phyloP scores from a whole-genome alignment of 129 eudicot genomes.

The Arctium lappa region DNA sequence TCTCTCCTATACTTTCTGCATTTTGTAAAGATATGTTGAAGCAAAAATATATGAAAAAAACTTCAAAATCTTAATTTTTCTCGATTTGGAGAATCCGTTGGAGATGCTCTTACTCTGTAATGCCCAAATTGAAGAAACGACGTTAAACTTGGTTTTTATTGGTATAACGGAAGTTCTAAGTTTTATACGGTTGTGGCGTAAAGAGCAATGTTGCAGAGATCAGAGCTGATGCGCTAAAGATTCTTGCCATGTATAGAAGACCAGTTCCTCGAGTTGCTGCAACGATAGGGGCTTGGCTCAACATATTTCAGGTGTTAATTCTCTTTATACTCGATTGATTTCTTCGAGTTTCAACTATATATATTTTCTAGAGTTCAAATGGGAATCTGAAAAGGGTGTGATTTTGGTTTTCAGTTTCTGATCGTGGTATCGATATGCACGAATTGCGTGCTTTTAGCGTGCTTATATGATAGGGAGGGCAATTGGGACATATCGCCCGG shows the following conservation, averaged over 20 bases:
- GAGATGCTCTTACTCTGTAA: neutral
- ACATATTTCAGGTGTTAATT: slow-evolving; percentile 75
- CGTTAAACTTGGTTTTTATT: neutral
- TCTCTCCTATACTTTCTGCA: neutral
- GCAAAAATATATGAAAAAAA: neutral
- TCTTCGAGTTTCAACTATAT: neutral
- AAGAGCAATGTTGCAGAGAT: slow-evolving; percentile 86
- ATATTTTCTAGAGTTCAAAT: neutral
- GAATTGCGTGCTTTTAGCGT: slow-evolving; percentile 76
- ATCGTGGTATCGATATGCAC: slow-evolving; percentile 94
- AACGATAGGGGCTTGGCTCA: slow-evolving; percentile 94
- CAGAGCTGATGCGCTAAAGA: slow-evolving; percentile 91
- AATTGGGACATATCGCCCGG: slow-evolving; percentile 92
- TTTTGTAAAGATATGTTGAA: neutral
- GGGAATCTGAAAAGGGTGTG: slow-evolving; percentile 3
- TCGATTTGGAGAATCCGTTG: neutral
- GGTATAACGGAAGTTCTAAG: slow-evolving; percentile 1
- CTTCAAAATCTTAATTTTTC: neutral
- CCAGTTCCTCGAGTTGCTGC: slow-evolving; percentile 83
- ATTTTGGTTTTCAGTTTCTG: slow-evolving; percentile 62
- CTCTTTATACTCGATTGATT: neutral
- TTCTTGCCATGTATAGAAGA: slow-evolving; percentile 79
- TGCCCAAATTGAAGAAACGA: neutral
- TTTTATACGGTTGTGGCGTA: slow-evolving; percentile 11
- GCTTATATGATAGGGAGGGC: slow-evolving; percentile 80